Evolutionary conservation across 2,329 filamentous ascomycete genomes (phyloP).

Genomic region (Ceratocystis diversiconidia): DNA sequence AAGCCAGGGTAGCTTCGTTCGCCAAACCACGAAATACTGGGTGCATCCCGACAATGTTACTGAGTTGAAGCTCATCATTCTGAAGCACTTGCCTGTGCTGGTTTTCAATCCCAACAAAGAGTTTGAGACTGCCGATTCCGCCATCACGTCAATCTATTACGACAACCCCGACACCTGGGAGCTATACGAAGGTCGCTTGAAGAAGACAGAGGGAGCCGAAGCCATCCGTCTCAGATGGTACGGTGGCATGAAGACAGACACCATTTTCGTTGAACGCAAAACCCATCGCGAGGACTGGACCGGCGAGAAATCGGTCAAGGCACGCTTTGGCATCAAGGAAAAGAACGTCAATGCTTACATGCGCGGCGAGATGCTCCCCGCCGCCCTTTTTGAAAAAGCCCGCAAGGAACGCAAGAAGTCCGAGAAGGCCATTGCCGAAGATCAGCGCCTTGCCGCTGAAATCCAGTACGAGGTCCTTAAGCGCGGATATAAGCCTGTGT

Average conservation of each 20-base stretch:
- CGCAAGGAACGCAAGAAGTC: conserved; percentile 90
- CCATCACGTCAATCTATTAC: conserved; percentile 97
- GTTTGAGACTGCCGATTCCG: conserved; percentile 77
- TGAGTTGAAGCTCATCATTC: conserved; percentile 90
- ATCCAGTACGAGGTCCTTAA: conserved; percentile 87
- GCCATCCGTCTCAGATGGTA: conserved; percentile 96
- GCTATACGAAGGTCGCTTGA: conserved; percentile 80
- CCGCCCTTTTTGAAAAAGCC: conserved; percentile 89
- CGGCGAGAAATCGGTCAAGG: conserved; percentile 96
- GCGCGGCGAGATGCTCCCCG: conserved; percentile 67
- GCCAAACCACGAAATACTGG: conserved; percentile 99
- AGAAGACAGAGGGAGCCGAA: conserved; percentile 96
- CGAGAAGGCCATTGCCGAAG: conserved; percentile 76
- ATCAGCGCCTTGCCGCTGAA: conserved; percentile 79
- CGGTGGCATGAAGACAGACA: conserved; percentile 86
- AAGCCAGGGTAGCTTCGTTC: conserved; percentile 84
- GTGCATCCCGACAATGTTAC: conserved; percentile 97
- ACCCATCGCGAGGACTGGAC: conserved; percentile 99
- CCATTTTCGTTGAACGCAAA: conserved; percentile 93
- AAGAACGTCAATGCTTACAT: conserved; percentile 93
- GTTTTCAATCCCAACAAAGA: conserved; percentile 98
- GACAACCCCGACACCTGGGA: conserved; percentile 93
- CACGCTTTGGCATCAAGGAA: conserved; percentile 86
- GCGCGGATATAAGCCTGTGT: conserved; percentile 75
- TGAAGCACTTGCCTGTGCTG: conserved; percentile 92